A percentile compares a stretch with the other conserved stretches of the same genome.
Conservation (phyloP, 371 early-diverging fungal genomes). For the Mucor piriformis region DNA sequence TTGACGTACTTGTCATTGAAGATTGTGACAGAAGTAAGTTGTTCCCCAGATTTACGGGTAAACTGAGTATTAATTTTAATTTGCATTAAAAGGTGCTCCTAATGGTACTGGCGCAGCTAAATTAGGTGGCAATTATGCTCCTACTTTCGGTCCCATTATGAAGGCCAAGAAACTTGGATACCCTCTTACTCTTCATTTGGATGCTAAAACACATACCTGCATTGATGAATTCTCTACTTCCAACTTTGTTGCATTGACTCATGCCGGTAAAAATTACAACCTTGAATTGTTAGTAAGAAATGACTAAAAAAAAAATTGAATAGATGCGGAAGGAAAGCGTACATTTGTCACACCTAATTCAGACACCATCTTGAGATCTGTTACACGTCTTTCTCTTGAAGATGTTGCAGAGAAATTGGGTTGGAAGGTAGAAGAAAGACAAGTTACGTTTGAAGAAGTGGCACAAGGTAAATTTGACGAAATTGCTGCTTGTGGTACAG, state of each 20-base stretch:
- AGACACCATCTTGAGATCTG: slow-evolving; percentile 65
- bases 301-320: background rate
- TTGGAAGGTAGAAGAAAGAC: slow-evolving; percentile 68
- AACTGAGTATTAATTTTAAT: slow-evolving; percentile 1
- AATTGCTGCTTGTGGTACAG: slow-evolving; percentile 81
- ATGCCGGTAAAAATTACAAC: slow-evolving; percentile 33
- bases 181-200: slow-evolving; percentile 75
- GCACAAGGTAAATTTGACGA: slow-evolving; percentile 66
- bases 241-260: slow-evolving; percentile 78
- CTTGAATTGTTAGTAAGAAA: background rate
- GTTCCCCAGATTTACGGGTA: background rate
- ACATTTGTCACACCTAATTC: slow-evolving; percentile 76
- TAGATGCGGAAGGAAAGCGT: slow-evolving; percentile 52
- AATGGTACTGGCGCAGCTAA: slow-evolving; percentile 69
- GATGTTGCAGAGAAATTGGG: slow-evolving; percentile 70
- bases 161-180: slow-evolving; percentile 70
- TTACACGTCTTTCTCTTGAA: slow-evolving; percentile 73
- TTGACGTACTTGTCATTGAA: slow-evolving; percentile 70
- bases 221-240: slow-evolving; percentile 85
- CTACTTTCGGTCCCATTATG: slow-evolving; percentile 58
- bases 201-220: slow-evolving; percentile 64
- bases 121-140: slow-evolving; percentile 81
- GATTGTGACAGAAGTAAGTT: slow-evolving; percentile 72
- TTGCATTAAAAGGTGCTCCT: slow-evolving; percentile 52
- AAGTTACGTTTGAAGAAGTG: slow-evolving; percentile 63